Percentiles rank a stretch among this genome's conserved stretches.
phyloP scores from a whole-genome alignment of 176 grass and related monocot genomes.

The Calamus simplicifolius region DNA sequence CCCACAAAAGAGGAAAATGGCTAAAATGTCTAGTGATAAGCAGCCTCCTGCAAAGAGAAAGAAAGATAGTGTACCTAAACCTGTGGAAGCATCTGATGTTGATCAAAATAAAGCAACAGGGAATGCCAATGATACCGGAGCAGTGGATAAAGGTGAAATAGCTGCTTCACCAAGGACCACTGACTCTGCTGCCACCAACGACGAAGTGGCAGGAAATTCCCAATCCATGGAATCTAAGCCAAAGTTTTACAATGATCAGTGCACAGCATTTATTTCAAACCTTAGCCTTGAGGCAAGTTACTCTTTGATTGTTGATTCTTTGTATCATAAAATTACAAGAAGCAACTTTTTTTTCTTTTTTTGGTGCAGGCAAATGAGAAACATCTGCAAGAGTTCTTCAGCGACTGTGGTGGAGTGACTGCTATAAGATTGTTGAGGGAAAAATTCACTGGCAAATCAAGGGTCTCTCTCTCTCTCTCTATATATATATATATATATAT shows the following conservation, averaged over 20 bases:
- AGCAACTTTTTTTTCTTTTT: constrained; percentile 2
- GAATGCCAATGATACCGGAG: constrained; percentile 5
- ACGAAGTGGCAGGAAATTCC: constrained; percentile 21
- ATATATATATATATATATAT: too few relatives aligned
- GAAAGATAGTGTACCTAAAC: constrained; percentile 50
- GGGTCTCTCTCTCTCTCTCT: constrained; percentile 31
- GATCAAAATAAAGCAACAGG: constrained; percentile 20
- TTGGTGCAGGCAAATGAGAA: constrained; percentile 60
- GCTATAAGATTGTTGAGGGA: constrained; percentile 80
- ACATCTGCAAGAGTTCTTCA: constrained; percentile 59
- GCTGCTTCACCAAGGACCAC: constrained; percentile 12
- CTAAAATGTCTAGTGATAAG: constrained; percentile 41
- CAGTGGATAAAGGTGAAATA: constrained; percentile 13
- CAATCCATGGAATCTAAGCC: constrained; percentile 39
- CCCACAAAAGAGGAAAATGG: constrained; percentile 71
- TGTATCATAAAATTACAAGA: not conserved
- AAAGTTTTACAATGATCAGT: constrained; percentile 53
- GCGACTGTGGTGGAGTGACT: constrained; percentile 59
- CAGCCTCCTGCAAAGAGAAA: constrained; percentile 69
- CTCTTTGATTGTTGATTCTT: not conserved
- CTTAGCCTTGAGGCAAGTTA: constrained; percentile 46
- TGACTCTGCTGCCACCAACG: not conserved
- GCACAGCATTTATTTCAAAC: constrained; percentile 79
- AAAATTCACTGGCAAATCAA: constrained; percentile 65
- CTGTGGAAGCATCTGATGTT: constrained; percentile 16